phyloP scores from a whole-genome alignment of 176 grass and related monocot species.

The Oryza meridionalis region DNA sequence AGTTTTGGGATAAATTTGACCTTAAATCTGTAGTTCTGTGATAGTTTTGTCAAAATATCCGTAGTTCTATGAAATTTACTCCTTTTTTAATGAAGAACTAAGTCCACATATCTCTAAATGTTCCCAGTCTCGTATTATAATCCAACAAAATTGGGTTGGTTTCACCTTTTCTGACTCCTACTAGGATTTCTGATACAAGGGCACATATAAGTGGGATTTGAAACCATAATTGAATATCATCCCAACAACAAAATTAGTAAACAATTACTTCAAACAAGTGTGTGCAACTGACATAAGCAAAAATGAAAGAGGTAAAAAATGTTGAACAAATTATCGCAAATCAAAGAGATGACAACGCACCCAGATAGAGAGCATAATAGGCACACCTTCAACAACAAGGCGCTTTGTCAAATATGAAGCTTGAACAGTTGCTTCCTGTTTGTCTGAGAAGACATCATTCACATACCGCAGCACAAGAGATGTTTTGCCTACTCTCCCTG shows the following conservation, averaged over 20 bases:
- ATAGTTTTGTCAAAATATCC: no score
- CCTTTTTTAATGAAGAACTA: neutral
- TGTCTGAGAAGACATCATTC: slow-evolving; percentile 82
- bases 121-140: neutral
- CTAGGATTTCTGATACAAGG: neutral
- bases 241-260: neutral
- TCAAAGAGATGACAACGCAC: slow-evolving; percentile 60
- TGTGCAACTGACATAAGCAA: neutral
- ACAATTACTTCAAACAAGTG: neutral
- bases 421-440: slow-evolving; percentile 87
- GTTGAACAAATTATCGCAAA: slow-evolving; percentile 23
- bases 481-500: slow-evolving; percentile 84
- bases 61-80: neutral
- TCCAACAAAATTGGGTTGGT: neutral
- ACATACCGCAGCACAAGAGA: slow-evolving; percentile 78
- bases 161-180: neutral
- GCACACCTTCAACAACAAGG: slow-evolving; percentile 75
- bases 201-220: neutral
- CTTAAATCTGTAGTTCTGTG: no score
- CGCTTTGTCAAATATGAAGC: slow-evolving; percentile 79
- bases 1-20: no score
- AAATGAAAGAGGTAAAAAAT: neutral
- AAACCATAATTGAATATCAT: neutral
- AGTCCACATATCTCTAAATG: neutral
- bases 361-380: slow-evolving; percentile 90